A percentile compares a stretch with the other conserved stretches of the same genome.
Conservation (phyloP, 2,329 filamentous ascomycete genomes). For the Leptographium procerum region DNA sequence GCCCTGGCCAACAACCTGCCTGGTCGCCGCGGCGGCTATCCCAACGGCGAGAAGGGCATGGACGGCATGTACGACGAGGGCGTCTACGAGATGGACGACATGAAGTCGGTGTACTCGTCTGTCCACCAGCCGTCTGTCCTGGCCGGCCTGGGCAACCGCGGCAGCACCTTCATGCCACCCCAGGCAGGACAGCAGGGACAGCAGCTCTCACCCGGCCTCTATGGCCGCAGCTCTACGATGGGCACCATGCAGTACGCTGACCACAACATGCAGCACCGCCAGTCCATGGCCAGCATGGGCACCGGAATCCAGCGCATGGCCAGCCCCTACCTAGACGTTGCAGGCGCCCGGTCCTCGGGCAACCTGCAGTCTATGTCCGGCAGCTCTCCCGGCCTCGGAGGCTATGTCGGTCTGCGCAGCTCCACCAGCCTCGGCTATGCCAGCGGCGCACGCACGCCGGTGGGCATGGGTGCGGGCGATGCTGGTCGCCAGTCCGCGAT, state of each 20-base stretch:
- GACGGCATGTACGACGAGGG: slow-evolving; percentile 51
- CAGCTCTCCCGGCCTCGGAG: slow-evolving; percentile 27
- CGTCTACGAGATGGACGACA: slow-evolving; percentile 92
- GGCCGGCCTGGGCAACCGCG: slow-evolving; percentile 63
- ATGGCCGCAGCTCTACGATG: slow-evolving; percentile 29
- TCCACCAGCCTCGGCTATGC: slow-evolving; percentile 37
- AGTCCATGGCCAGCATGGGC: slow-evolving; percentile 61
- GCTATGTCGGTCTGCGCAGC: slow-evolving; percentile 13
- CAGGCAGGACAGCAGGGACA: slow-evolving; percentile 54
- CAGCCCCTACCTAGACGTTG: slow-evolving; percentile 48
- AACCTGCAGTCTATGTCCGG: slow-evolving; percentile 40
- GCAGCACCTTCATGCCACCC: slow-evolving; percentile 68
- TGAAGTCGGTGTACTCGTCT: slow-evolving; percentile 91
- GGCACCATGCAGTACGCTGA: slow-evolving; percentile 35
- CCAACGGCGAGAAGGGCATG: slow-evolving; percentile 40
- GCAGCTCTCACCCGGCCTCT: slow-evolving; percentile 59
- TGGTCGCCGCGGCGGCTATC: slow-evolving; percentile 71
- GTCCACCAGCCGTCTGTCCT: slow-evolving; percentile 80
- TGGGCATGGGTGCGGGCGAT: slow-evolving; percentile 31
- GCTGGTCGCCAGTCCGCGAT: slow-evolving; percentile 36
- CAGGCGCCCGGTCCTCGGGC: slow-evolving; percentile 48
- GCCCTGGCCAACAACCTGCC: slow-evolving; percentile 77
- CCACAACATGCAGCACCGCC: slow-evolving; percentile 43
- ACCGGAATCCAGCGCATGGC: slow-evolving; percentile 35
- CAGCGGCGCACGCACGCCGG: slow-evolving; percentile 34